phyloP scores from a whole-genome alignment of 2,329 filamentous ascomycete species.

The Penicillium sp. region DNA sequence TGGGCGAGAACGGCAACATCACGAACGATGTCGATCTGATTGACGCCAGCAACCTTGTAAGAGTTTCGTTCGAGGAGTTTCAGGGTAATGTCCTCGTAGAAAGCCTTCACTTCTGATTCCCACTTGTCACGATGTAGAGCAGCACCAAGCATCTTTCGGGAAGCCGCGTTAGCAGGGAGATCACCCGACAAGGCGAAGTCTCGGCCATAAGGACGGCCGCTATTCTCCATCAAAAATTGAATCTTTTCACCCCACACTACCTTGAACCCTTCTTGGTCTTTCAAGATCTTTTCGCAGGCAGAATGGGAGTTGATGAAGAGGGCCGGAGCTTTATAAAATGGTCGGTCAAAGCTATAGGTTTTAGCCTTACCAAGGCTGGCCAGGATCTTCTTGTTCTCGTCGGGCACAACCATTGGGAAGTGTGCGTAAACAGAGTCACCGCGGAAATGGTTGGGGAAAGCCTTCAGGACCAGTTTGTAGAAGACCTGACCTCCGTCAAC shows the following conservation, averaged over 20 bases:
- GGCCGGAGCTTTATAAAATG: slow-evolving; percentile 34
- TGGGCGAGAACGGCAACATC: slow-evolving; percentile 55
- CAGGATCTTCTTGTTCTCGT: slow-evolving; percentile 48
- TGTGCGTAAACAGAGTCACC: slow-evolving; percentile 52
- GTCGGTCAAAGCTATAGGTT: slow-evolving; percentile 43
- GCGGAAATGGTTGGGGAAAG: slow-evolving; percentile 51
- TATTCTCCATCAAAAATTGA: slow-evolving; percentile 45
- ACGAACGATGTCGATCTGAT: slow-evolving; percentile 51
- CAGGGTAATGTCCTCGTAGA: slow-evolving; percentile 51
- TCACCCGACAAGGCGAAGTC: slow-evolving; percentile 53
- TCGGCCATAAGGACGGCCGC: slow-evolving; percentile 40
- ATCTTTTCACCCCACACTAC: slow-evolving; percentile 50
- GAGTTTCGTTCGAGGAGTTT: slow-evolving; percentile 47
- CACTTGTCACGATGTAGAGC: slow-evolving; percentile 50
- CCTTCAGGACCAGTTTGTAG: slow-evolving; percentile 54
- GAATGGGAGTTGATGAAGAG: slow-evolving; percentile 48
- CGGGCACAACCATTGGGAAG: slow-evolving; percentile 51
- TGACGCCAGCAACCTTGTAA: slow-evolving; percentile 47
- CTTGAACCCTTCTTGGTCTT: slow-evolving; percentile 46
- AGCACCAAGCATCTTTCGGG: slow-evolving; percentile 45
- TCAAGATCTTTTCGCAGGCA: slow-evolving; percentile 46
- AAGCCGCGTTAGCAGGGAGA: slow-evolving; percentile 41
- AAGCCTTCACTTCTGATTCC: slow-evolving; percentile 47
- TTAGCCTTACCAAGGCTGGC: slow-evolving; percentile 42
- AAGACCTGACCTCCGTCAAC: slow-evolving; percentile 53